Percentiles rank a stretch among this genome's conserved stretches.
Conservation (phyloP, 345 rosid species). For the Carallia brachiata region DNA sequence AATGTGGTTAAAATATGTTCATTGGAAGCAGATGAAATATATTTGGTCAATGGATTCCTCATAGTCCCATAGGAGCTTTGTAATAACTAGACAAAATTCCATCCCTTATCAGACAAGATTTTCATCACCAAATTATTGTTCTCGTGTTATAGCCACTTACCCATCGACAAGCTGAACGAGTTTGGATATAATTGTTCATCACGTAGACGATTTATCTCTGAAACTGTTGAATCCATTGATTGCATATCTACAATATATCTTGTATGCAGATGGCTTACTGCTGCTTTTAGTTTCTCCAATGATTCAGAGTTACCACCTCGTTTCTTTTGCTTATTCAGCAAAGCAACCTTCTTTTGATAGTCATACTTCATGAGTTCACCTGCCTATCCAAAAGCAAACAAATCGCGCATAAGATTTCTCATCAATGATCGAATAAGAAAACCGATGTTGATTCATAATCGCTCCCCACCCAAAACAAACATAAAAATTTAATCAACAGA, state of each 20-base stretch:
- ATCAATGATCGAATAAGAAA: neutral
- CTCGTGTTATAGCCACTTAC: conserved; percentile 46
- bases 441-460: neutral
- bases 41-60: neutral
- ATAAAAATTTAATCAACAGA: neutral
- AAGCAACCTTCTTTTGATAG: conserved; percentile 78
- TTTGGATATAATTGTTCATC: conserved; percentile 82
- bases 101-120: neutral
- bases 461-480: neutral
- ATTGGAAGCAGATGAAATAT: neutral
- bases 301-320: conserved; percentile 71
- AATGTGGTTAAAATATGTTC: neutral
- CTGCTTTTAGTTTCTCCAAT: conserved; percentile 91
- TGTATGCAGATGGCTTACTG: conserved; percentile 86
- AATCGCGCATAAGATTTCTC: conserved; percentile 24
- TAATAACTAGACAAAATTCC: neutral
- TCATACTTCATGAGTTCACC: conserved; percentile 92
- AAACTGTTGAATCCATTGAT: conserved; percentile 94
- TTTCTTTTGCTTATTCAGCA: conserved; percentile 67
- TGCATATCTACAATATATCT: conserved; percentile 98
- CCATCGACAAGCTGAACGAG: conserved; percentile 78
- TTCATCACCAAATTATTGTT: neutral
- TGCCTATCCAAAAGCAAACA: conserved; percentile 49
- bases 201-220: conserved; percentile 86
- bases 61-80: neutral